Conservation (phyloP, 306 rosid species). For the Crotalaria pallida region DNA sequence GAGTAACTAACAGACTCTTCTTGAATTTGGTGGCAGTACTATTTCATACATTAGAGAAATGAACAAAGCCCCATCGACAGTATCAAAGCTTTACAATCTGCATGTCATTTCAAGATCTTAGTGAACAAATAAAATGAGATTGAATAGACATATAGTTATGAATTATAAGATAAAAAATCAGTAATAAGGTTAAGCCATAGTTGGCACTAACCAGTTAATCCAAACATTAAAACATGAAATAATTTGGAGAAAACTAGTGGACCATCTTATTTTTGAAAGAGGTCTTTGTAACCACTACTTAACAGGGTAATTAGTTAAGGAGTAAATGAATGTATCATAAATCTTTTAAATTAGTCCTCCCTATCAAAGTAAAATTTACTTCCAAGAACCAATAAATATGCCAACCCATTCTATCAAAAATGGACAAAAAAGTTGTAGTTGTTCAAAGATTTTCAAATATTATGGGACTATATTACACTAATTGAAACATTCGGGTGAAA, state of each 20-base stretch:
- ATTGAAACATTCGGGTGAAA: background rate
- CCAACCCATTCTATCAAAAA: too few species aligned
- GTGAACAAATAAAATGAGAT: background rate
- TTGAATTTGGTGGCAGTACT: slow-evolving; percentile 22
- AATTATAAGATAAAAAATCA: background rate
- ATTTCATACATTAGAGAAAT: background rate
- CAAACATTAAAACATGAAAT: too few species aligned
- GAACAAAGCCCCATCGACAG: background rate
- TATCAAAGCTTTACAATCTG: slow-evolving; percentile 7
- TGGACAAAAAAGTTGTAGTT: too few species aligned
- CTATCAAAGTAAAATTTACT: too few species aligned
- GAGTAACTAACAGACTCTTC: background rate
- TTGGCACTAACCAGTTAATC: too few species aligned
- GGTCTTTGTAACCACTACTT: background rate
- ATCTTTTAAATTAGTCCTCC: too few species aligned
- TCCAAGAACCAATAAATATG: too few species aligned
- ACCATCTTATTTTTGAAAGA: background rate
- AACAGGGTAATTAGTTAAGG: background rate
- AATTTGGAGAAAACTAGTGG: background rate
- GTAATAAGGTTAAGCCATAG: too few species aligned
- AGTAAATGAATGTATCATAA: too few species aligned
- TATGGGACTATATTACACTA: background rate
- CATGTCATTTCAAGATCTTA: background rate
- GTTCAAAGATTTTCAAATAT: background rate
- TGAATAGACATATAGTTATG: background rate